phyloP scores from a whole-genome alignment of 1,284 basidiomycete species.

The Sporisorium sorghi region DNA sequence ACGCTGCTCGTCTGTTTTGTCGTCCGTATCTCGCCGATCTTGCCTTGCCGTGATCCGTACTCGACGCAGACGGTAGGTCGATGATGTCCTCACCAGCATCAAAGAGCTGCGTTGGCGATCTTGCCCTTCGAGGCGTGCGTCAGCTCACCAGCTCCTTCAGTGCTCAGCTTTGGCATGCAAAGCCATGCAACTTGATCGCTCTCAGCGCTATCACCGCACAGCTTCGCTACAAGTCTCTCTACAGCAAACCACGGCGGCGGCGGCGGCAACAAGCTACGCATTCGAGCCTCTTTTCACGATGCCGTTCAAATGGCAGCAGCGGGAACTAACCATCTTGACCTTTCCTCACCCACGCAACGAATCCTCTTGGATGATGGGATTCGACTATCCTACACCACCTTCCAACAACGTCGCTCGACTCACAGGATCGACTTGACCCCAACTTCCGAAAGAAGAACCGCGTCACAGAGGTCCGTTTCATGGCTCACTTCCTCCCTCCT shows the following conservation, averaged over 20 bases:
- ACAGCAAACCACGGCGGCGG: conserved; percentile 14
- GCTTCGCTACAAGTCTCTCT: background rate
- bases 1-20: conserved; percentile 6
- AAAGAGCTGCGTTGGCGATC: background rate
- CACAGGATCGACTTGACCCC: conserved; percentile 59
- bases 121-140: background rate
- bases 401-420: conserved; percentile 17
- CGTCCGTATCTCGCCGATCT: background rate
- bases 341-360: conserved; percentile 11
- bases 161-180: background rate
- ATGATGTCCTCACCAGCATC: background rate
- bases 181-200: background rate
- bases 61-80: conserved; percentile 14
- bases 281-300: conserved; percentile 10
- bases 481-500: background rate
- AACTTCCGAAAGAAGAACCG: conserved; percentile 67
- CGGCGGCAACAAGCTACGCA: conserved; percentile 4
- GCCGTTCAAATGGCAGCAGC: conserved; percentile 40
- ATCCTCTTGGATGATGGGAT: conserved; percentile 8
- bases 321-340: conserved; percentile 35
- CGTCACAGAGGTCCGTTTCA: conserved; percentile 65
- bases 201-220: background rate
- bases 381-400: conserved; percentile 7
- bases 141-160: background rate
- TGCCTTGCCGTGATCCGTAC: background rate